phyloP scores from a whole-genome alignment of 768 basidiomycete species.

The Pisolithus albus region DNA sequence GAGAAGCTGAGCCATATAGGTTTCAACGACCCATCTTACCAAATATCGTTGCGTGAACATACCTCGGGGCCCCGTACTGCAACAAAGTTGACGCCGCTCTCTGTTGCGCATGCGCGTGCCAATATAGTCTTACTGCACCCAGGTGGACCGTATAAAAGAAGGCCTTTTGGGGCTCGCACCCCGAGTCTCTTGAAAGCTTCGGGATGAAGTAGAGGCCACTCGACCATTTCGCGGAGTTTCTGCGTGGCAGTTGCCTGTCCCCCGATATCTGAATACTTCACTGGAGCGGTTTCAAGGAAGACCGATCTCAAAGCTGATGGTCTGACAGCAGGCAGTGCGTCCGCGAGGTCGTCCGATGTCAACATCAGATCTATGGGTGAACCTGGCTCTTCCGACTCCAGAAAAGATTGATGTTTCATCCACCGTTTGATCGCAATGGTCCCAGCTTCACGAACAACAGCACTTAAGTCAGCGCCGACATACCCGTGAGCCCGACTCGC shows the following conservation, averaged over 20 bases:
- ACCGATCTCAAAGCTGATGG: constrained; percentile 94
- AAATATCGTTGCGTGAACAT: constrained; percentile 13
- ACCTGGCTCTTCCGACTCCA: constrained; percentile 2
- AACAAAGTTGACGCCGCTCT: constrained; percentile 92
- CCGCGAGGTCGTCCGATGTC: constrained; percentile 54
- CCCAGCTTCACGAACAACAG: constrained; percentile 89
- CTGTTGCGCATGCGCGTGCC: constrained; percentile 86
- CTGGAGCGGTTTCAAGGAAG: constrained; percentile 77
- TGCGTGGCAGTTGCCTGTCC: constrained; percentile 78
- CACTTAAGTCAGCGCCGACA: constrained; percentile 92
- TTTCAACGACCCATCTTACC: background rate
- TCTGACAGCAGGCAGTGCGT: constrained; percentile 70
- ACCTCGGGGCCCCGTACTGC: constrained; percentile 98
- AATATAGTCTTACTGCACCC: constrained; percentile 97
- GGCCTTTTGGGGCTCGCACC: constrained; percentile 80
- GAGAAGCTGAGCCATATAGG: constrained; percentile 55
- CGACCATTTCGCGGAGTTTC: constrained; percentile 83
- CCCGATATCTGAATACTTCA: constrained; percentile 84
- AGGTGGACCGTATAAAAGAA: constrained; percentile 90
- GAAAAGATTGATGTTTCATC: constrained; percentile 31
- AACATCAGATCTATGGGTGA: constrained; percentile 33
- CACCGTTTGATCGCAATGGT: constrained; percentile 86
- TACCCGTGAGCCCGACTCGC: constrained; percentile 88
- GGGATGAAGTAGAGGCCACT: constrained; percentile 89
- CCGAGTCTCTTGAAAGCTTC: constrained; percentile 85